Evolutionary conservation across 305 asterid species (phyloP).

Genomic region (Ruellia speciosa): DNA sequence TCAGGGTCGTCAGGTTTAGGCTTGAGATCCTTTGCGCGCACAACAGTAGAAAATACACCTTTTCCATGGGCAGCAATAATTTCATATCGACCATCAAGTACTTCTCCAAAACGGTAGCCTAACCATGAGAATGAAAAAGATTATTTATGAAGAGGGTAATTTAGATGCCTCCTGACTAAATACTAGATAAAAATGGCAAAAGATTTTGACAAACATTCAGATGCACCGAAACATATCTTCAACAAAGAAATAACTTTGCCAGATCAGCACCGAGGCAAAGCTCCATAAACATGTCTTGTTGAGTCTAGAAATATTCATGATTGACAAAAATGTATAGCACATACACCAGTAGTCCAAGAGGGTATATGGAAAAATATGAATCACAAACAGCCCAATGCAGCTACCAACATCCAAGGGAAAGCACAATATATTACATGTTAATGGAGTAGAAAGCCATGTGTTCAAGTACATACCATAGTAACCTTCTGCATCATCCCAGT

Average conservation of each 20-base stretch:
- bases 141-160: not conserved
- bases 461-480: conserved; percentile 64
- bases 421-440: not conserved
- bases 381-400: conserved; percentile 3
- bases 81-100: conserved; percentile 85
- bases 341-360: not conserved
- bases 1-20: conserved; percentile 61
- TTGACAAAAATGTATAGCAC: not conserved
- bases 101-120: conserved; percentile 95
- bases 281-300: not conserved
- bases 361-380: not conserved
- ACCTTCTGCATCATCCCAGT: conserved; percentile 99
- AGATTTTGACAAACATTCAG: not conserved
- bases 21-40: conserved; percentile 97
- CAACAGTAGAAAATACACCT: conserved; percentile 95
- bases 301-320: conserved; percentile 7
- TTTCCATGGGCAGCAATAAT: conserved; percentile 96
- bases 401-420: conserved; percentile 18
- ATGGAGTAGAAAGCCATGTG: conserved; percentile 5
- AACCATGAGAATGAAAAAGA: conserved; percentile 18
- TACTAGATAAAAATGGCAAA: not conserved
- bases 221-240: conserved; percentile 5
- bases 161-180: not conserved
- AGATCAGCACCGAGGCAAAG: conserved; percentile 9
- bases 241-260: conserved; percentile 9